Percentiles rank a stretch among this genome's conserved stretches.
These are phyloP conservation scores for Rhynchosporium agropyri DNA, from an alignment of 2,329 filamentous ascomycete species.

Conservation along the genomic window DNA sequence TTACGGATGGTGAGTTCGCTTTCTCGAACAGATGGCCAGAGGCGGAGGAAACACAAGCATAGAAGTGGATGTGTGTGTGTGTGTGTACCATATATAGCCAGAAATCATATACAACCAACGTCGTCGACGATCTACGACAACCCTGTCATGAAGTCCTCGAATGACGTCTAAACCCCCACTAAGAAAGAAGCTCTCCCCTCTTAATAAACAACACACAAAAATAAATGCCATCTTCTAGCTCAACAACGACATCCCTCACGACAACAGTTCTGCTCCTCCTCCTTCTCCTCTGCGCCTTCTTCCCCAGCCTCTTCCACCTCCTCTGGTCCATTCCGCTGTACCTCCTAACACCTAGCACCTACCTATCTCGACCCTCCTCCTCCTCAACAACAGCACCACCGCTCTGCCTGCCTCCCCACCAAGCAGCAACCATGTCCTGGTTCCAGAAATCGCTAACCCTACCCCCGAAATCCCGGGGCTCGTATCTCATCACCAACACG, in stretches of 20 bases:
- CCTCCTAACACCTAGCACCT: conserved; percentile 42
- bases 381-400: conserved; percentile 15
- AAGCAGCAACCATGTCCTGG: conserved; percentile 62
- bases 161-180: conserved; percentile 13
- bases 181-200: conserved; percentile 12
- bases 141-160: not conserved
- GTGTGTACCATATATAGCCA: not conserved
- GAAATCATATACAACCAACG: not conserved
- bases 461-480: conserved; percentile 75
- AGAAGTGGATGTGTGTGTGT: not conserved
- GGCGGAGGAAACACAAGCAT: not conserved
- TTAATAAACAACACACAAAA: conserved; percentile 19
- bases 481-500: conserved; percentile 84
- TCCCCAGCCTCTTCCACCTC: conserved; percentile 56
- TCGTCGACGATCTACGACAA: not conserved
- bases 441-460: conserved; percentile 84
- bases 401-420: conserved; percentile 29
- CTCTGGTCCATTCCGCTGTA: conserved; percentile 53
- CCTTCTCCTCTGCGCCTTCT: conserved; percentile 55
- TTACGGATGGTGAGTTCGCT: no score
- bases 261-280: conserved; percentile 50
- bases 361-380: conserved; percentile 35
- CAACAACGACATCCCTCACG: conserved; percentile 36
- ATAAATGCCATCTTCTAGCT: conserved; percentile 31
- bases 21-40: no score